Evolutionary conservation across 2,329 filamentous ascomycete genomes (phyloP).

Genomic region (Fusarium sp.): DNA sequence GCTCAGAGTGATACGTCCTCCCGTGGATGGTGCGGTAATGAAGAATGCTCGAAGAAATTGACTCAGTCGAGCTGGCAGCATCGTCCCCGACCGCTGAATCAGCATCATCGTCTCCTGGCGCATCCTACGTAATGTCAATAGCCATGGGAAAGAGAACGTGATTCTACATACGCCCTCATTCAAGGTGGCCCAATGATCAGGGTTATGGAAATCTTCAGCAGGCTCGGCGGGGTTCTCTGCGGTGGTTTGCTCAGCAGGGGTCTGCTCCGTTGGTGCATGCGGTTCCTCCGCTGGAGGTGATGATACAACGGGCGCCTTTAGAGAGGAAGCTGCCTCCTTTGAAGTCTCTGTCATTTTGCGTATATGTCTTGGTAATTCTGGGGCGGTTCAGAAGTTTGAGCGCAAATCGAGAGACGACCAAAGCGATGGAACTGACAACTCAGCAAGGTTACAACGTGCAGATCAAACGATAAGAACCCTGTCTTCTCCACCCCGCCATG

Average conservation of each 20-base stretch:
- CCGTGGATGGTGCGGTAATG: conserved; percentile 36
- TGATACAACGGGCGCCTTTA: fast-evolving
- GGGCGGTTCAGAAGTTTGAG: fast-evolving
- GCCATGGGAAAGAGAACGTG: fast-evolving
- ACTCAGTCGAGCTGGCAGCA: conserved; percentile 31
- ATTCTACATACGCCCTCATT: not conserved
- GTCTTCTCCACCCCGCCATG: not conserved
- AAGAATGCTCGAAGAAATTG: conserved; percentile 36
- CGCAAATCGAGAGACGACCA: too few relatives aligned
- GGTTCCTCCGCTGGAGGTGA: not conserved
- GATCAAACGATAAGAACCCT: not conserved
- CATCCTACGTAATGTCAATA: not conserved
- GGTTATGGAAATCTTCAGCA: not conserved
- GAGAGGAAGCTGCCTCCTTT: not conserved
- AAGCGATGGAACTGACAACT: not conserved
- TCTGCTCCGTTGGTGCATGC: not conserved
- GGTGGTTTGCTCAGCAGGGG: not conserved
- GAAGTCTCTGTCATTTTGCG: not conserved
- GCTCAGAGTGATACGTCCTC: conserved; percentile 36
- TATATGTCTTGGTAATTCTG: fast-evolving
- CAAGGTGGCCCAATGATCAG: conserved; percentile 7
- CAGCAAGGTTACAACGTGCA: not conserved
- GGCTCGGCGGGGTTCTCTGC: not conserved
- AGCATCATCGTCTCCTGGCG: not conserved
- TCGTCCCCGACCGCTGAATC: conserved; percentile 32